Base-by-base conservation (phyloP, 2,329 filamentous ascomycete genomes). In the Pseudogymnoascus sp. region DNA sequence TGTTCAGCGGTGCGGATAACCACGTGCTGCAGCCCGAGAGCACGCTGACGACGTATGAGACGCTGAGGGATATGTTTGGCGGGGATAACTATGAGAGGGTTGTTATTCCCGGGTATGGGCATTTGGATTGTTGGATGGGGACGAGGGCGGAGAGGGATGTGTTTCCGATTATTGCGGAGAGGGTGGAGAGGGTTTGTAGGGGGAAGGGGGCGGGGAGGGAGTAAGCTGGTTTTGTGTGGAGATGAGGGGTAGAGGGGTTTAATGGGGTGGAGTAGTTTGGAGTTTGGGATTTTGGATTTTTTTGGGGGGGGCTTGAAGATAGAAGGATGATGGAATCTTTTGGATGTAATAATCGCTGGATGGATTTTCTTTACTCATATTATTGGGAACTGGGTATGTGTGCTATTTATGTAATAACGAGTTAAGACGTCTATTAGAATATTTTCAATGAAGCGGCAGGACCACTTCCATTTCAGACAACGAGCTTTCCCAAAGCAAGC, bases 41-140 rank as follows among this genome's bases (percentile, higher is more conserved):
- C 28, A 86, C 82, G 1, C 77, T 81, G 66, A 74, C 71, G 62
- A 80, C 78, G 2, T 84, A 83, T 63, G 78, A 80, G 68, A 69
- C 77, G 6, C 71, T 86, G 60, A 77, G 80, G 53, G 76, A 81
- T 61, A 71, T 71, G 1, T 85, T 85, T 67, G 80, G 80, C 0
- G 72, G 68, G 1, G 69, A 70, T 6, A 71, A 77, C 66, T 86
- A 84, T 69, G 73, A 75, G 36, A 74, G 83, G 9, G 70, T 75
- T 33, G 79, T 84, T 3, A 75, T 86, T 4, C 77, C 78, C 1
- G 80, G 80, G 12, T 85, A 85, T 68, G 82, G 82, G 2, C 82
- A 86, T 68, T 70, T 85, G 38, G 83, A 86, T 73, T 80, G 79
- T 67, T 85, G 81, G 81, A 85, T 85, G 80, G 82, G 83, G 3